A percentile compares a stretch with the other conserved stretches of the same genome.
Conservation (phyloP, 805 yeast species). For the Candida quercuum region DNA sequence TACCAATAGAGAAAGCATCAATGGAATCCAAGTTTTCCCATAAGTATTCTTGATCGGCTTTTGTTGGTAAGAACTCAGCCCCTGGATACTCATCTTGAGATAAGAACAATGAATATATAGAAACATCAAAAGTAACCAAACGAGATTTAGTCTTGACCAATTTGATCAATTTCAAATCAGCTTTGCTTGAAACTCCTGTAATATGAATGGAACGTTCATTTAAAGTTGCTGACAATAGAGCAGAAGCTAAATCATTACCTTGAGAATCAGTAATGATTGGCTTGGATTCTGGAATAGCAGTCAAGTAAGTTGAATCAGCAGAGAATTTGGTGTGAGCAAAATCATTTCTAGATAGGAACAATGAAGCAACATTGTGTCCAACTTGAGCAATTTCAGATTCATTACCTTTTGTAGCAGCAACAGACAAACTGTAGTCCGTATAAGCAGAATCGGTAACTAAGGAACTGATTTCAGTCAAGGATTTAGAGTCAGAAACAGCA, state of each 20-base stretch:
- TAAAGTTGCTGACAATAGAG: constrained; percentile 81
- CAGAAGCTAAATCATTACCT: constrained; percentile 89
- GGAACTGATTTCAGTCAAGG: constrained; percentile 57
- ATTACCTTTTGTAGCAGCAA: constrained; percentile 77
- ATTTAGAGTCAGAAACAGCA: constrained; percentile 55
- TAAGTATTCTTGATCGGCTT: constrained; percentile 72
- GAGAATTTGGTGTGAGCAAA: constrained; percentile 61
- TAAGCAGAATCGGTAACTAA: constrained; percentile 52
- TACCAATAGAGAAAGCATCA: constrained; percentile 87
- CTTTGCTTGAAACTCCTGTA: constrained; percentile 75
- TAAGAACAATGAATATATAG: constrained; percentile 73
- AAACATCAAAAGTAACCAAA: constrained; percentile 85
- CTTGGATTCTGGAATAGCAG: constrained; percentile 77
- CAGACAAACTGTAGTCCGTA: constrained; percentile 78
- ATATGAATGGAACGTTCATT: constrained; percentile 83
- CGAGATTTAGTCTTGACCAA: constrained; percentile 81
- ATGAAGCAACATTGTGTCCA: constrained; percentile 64
- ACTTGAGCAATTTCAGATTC: constrained; percentile 56
- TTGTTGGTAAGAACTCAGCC: constrained; percentile 70
- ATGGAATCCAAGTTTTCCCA: constrained; percentile 71
- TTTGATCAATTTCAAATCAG: constrained; percentile 76
- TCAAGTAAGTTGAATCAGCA: constrained; percentile 73
- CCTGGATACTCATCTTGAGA: constrained; percentile 68
- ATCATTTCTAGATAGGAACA: constrained; percentile 77
- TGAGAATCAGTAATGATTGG: constrained; percentile 90